Evolutionary conservation across 1,139 yeast genomes (phyloP), one percentile per base, ranked within the genome.

Genomic region (Taphrina confusa): DNA sequence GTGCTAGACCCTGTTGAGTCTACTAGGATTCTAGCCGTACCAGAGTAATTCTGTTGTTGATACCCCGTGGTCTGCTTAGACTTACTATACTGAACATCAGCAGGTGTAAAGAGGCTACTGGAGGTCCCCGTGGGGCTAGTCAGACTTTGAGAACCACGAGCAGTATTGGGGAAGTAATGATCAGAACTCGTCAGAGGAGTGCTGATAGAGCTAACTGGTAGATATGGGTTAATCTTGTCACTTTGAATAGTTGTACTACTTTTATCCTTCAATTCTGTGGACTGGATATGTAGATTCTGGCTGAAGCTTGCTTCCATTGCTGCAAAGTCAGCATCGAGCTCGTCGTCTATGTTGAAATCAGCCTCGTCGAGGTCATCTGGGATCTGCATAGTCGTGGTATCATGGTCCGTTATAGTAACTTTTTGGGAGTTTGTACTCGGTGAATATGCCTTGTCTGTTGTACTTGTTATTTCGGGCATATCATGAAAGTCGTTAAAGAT

Each of bases 281-380:
- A 12, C 4, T 18, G 31, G 4, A 12, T n/a, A n/a, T 37, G 6
- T 14, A 42, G 9, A 20, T 30, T 45, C 34, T 30, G 25, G 12
- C 31, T 33, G 37, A 44, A 54, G 14, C 36, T 44, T 3, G 51
- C 51, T 6, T 44, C 58, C 25, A 54, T 20, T 5, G 49, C 58
- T 6, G 50, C 58, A 27, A 54, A 54, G 6, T 54, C 58, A 25
- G 37, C 58, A 18, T 46, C 51, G 1, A 54, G 45, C 28, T 54
- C 58, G 22, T 45, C 51, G 20, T 54, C 58, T 2, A 54, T 42
- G 23, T 54, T 47, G 37, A 54, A 54, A 23, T 54, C 58, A 11
- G 39, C 52, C 16, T 47, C 52, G n/a, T 47, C 52, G n/a, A 47
- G 36, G 20, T 47, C 52, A 22, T 47, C 52, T 14, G 52, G 52